Conservation (phyloP, 345 rosid genomes). For the Populus simonii region DNA sequence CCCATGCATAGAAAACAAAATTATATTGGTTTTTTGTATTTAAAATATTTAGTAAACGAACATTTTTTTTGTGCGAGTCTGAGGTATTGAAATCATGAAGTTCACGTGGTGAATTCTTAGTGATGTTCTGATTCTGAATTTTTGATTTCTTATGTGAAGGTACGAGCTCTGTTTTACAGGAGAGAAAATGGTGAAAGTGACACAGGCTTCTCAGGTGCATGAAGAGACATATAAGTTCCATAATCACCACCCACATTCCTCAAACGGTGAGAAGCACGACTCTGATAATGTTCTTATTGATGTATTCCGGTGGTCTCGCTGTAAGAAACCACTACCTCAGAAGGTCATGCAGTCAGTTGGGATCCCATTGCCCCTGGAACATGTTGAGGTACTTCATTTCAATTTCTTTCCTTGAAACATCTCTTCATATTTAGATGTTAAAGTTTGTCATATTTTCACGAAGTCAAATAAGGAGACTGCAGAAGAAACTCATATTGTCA, state of each 20-base stretch:
- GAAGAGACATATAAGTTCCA: constrained; percentile 71
- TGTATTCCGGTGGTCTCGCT: constrained; percentile 88
- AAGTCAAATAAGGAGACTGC: background rate
- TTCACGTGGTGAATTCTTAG: background rate
- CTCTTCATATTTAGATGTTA: background rate
- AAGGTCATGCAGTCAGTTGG: constrained; percentile 83
- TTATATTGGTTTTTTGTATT: too few species aligned
- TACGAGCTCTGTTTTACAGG: constrained; percentile 91
- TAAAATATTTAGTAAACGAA: background rate
- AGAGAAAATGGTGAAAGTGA: constrained; percentile 73
- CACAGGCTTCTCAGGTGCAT: constrained; percentile 42
- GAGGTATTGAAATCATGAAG: background rate
- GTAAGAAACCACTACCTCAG: constrained; percentile 90
- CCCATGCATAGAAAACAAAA: too few species aligned
- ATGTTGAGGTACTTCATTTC: constrained; percentile 63
- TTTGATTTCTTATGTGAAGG: constrained; percentile 35
- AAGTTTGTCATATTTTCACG: background rate
- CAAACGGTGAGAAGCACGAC: constrained; percentile 75
- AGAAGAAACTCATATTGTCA: background rate
- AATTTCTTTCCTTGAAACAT: background rate
- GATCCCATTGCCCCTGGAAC: constrained; percentile 79
- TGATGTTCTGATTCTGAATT: constrained; percentile 5
- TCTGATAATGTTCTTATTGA: constrained; percentile 60
- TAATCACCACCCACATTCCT: constrained; percentile 49
- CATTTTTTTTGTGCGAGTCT: constrained; percentile 1